Evolutionary conservation across 2,329 filamentous ascomycete genomes (phyloP).

Genomic region (Rugonectria rugulosa): DNA sequence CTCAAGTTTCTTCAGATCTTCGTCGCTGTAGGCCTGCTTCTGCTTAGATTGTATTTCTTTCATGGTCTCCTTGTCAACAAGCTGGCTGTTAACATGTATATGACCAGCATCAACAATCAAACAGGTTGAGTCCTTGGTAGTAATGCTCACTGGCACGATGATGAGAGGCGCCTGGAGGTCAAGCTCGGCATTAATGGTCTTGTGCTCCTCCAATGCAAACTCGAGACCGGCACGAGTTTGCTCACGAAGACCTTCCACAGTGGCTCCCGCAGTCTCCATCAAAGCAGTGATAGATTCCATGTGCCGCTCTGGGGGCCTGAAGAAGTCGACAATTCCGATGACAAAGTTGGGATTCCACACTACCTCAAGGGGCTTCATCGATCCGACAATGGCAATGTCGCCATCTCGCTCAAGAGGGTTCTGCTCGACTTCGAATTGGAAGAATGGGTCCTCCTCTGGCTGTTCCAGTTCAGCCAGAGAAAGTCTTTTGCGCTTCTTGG

Average conservation of each 20-base stretch:
- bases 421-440: conserved; percentile 90
- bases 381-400: conserved; percentile 88
- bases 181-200: conserved; percentile 94
- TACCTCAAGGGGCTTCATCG: conserved; percentile 93
- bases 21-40: conserved; percentile 83
- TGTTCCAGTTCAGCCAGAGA: conserved; percentile 63
- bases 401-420: conserved; percentile 93
- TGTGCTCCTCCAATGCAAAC: conserved; percentile 96
- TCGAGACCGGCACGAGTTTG: conserved; percentile 96
- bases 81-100: conserved; percentile 89
- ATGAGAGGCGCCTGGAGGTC: conserved; percentile 96
- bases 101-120: conserved; percentile 96
- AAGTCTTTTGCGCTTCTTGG: conserved; percentile 54
- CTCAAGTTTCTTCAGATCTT: conserved; percentile 88
- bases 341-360: conserved; percentile 97
- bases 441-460: conserved; percentile 76
- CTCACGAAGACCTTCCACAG: conserved; percentile 91
- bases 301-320: conserved; percentile 93
- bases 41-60: conserved; percentile 92
- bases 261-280: conserved; percentile 94
- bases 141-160: conserved; percentile 94
- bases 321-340: conserved; percentile 91
- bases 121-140: conserved; percentile 79
- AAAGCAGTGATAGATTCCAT: conserved; percentile 98
- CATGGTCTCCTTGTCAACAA: conserved; percentile 91